Evolutionary conservation across 345 rosid genomes (phyloP).

Genomic region (Syzygium grande): DNA sequence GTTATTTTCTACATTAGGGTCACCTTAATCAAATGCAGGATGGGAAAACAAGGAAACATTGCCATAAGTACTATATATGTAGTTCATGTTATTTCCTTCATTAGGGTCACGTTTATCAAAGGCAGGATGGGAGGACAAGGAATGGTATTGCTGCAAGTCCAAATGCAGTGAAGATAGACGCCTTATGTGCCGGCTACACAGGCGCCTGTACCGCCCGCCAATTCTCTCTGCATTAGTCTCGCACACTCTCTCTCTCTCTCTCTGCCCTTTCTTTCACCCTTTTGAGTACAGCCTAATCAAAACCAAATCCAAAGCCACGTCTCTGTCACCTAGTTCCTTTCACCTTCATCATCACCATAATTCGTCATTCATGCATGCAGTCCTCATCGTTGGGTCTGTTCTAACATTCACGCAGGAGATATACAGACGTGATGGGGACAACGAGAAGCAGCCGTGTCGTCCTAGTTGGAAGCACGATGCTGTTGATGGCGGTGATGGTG

Average conservation of each 20-base stretch:
- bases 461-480: background rate
- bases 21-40: no score
- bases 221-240: no score
- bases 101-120: no score
- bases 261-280: no score
- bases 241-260: no score
- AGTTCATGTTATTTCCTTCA: no score
- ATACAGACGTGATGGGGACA: background rate
- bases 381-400: background rate
- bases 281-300: no score
- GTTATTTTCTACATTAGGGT: no score
- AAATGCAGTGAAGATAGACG: background rate
- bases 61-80: no score
- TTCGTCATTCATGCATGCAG: background rate
- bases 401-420: background rate
- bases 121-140: background rate
- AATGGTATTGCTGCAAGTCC: background rate
- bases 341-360: background rate
- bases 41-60: background rate
- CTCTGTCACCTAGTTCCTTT: no score
- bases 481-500: background rate
- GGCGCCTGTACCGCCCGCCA: background rate
- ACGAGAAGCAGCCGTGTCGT: background rate
- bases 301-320: background rate
- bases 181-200: background rate